Evolutionary conservation across 2,329 filamentous ascomycete genomes (phyloP).

Genomic region (Hirsutella rhossiliensis): DNA sequence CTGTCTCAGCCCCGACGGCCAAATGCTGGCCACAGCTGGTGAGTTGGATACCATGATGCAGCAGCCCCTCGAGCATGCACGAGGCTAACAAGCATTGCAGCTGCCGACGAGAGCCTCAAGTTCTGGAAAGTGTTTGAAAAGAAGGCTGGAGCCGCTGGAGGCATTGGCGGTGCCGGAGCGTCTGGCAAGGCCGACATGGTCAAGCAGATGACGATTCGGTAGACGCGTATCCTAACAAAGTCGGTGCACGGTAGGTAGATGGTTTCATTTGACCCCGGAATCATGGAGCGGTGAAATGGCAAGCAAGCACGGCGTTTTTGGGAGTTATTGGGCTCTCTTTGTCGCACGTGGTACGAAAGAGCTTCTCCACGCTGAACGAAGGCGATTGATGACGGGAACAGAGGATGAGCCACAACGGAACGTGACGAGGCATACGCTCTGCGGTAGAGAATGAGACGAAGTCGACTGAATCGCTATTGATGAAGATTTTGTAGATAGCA

Average conservation of each 20-base stretch:
- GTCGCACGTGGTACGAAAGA: slow-evolving; percentile 36
- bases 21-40: slow-evolving; percentile 92
- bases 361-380: slow-evolving; percentile 29
- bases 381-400: slow-evolving; percentile 7
- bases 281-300: slow-evolving; percentile 25
- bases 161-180: slow-evolving; percentile 51
- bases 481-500: too few species aligned
- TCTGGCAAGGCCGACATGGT: slow-evolving; percentile 73
- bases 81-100: slow-evolving; percentile 22
- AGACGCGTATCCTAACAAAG: slow-evolving; percentile 20
- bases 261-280: slow-evolving; percentile 29
- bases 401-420: slow-evolving; percentile 16
- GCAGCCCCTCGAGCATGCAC: too few species aligned
- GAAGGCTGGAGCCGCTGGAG: slow-evolving; percentile 66
- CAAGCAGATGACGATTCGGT: slow-evolving; percentile 93
- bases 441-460: background rate
- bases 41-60: slow-evolving; percentile 17
- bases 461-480: too few species aligned
- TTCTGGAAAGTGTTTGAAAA: slow-evolving; percentile 99
- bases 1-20: slow-evolving; percentile 91
- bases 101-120: slow-evolving; percentile 93
- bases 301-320: slow-evolving; percentile 39
- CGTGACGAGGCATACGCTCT: slow-evolving; percentile 2
- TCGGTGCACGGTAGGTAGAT: slow-evolving; percentile 32
- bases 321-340: slow-evolving; percentile 22